Evolutionary conservation across 2,329 filamentous ascomycete species (phyloP), one percentile per base, ranked within the genome.

Genomic region (Xylaria sp.): DNA sequence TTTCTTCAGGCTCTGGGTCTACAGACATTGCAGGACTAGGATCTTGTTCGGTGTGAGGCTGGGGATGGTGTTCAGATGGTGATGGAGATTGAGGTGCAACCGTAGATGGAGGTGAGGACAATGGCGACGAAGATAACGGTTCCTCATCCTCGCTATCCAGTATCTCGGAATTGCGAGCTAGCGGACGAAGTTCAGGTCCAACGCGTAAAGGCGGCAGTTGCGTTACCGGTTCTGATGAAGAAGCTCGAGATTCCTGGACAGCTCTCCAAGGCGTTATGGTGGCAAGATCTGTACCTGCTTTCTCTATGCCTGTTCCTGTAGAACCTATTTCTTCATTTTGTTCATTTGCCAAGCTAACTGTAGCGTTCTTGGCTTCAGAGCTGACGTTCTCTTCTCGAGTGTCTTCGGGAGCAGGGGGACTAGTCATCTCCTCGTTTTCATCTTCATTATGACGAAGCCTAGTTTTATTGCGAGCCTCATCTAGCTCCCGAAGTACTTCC

Each of bases 401-500:
- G 20, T n/a, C 57, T 2, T 15, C 23, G 23, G 52, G 23, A 37
- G 7, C 28, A 50, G 8, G 52, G 25, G 13, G 18, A 32, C 34
- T n/a, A 9, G 13, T 20, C 12, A n/a, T 48, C 18, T 64, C 58
- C 58, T 62, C 44, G 32, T 63, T 50, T 23, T 20, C 34, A 59
- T 55, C 34, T 13, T 34, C 32, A 57, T 32, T 28, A 56, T 59
- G 18, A 50, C 46, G 12, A 46, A 32, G 28, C 28, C 46, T 15
- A 1, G 41, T 34, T 48, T 48, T 34, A 48, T 20, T 39, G 28
- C 46, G 65, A 23, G 62, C 51, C 62, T 84, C 62, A 56, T 84
- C 82, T 44, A 89, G 72, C 72, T 90, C 89, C 1, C 76, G 78
- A 41, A 90, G 73, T 0, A 87, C 87, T 75, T 90, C 87, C 82